Base-by-base conservation (phyloP, 495 filamentous ascomycete genomes). In the Penicillium waksmanii region DNA sequence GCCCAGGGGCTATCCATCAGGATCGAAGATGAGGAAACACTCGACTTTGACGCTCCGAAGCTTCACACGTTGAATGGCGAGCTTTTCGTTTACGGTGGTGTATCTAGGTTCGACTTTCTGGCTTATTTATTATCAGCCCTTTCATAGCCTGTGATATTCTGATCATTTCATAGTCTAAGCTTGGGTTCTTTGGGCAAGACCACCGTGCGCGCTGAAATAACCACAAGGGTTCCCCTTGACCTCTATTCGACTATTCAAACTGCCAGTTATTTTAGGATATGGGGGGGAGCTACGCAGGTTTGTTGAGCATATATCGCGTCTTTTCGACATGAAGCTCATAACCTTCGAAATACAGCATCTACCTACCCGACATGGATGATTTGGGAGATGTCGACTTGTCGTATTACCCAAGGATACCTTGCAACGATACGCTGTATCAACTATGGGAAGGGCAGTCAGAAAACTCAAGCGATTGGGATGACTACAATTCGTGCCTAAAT, bases 381-480 rank as follows among this genome's bases (percentile, higher is more conserved):
- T 38, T 53, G 12, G 51, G 51, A 40, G 7, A 0, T 10, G 15
- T 53, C 13, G 31, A 13, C 8, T 40, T 53, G 17, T 23, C n/a
- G 5, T 53, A 53, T 38, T 21, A 33, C 13, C 51, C 51, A 9
- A 23, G 10, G 12, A 12, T 53, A 38, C 51, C 51, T 18, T 53
- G 51, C 36, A 53, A 53, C 33, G 51, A 53, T 38, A 53, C 51
- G 15, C 51, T 53, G 2, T 53, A 53, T 10, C 33, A 38, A 15
- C 17, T 53, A 4, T 53, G 51, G 51, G 10, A 34, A 19, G n/a
- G 15, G 2, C 51, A 43, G 40, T 2, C 13, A 4, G 42, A 18
- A n/a, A 44, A 18, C n/a, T 44, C 17, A 7, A 44, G 42, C 17
- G 5, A 19, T n/a, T 44, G 5, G 1, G 6, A 44, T 0, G 17